These are phyloP conservation scores for Pseudozyma thailandica DNA, from an alignment of 1,284 basidiomycete species.

Conservation along the genomic window DNA sequence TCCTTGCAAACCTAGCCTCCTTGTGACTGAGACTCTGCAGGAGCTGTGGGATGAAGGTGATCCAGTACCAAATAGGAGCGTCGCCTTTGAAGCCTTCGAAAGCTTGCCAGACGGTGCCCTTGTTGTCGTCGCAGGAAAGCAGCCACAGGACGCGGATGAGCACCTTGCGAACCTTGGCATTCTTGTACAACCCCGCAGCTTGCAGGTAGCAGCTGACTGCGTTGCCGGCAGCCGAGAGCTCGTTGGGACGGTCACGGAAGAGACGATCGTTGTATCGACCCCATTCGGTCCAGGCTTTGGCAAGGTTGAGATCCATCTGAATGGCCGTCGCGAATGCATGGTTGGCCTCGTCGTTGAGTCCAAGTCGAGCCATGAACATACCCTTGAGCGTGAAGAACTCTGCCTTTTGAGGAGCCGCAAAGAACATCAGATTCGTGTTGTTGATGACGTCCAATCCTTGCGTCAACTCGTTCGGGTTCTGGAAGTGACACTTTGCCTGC, in stretches of 20 bases:
- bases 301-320: slow-evolving; percentile 91
- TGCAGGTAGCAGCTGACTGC: slow-evolving; percentile 98
- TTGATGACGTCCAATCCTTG: slow-evolving; percentile 98
- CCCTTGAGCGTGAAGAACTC: slow-evolving; percentile 99
- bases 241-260: slow-evolving; percentile 75
- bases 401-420: slow-evolving; percentile 91
- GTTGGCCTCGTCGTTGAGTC: slow-evolving; percentile 89
- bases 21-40: slow-evolving; percentile 87
- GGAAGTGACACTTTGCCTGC: slow-evolving; percentile 98
- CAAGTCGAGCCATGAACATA: slow-evolving; percentile 94
- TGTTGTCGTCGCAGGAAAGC: slow-evolving; percentile 88
- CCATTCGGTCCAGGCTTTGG: slow-evolving; percentile 99
- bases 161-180: slow-evolving; percentile 88
- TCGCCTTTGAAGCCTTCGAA: slow-evolving; percentile 98
- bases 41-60: slow-evolving; percentile 96
- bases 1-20: slow-evolving; percentile 91
- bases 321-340: slow-evolving; percentile 80
- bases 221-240: slow-evolving; percentile 76
- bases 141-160: slow-evolving; percentile 94
- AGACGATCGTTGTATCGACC: slow-evolving; percentile 91
- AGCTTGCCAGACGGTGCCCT: slow-evolving; percentile 80
- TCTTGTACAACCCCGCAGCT: slow-evolving; percentile 96
- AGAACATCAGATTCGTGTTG: slow-evolving; percentile 99
- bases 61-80: slow-evolving; percentile 98
- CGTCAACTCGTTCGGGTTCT: slow-evolving; percentile 90